A percentile compares a stretch with the other conserved stretches of the same genome.
phyloP scores from a whole-genome alignment of 805 yeast genomes.

The Zygoascus flipseniorum region DNA sequence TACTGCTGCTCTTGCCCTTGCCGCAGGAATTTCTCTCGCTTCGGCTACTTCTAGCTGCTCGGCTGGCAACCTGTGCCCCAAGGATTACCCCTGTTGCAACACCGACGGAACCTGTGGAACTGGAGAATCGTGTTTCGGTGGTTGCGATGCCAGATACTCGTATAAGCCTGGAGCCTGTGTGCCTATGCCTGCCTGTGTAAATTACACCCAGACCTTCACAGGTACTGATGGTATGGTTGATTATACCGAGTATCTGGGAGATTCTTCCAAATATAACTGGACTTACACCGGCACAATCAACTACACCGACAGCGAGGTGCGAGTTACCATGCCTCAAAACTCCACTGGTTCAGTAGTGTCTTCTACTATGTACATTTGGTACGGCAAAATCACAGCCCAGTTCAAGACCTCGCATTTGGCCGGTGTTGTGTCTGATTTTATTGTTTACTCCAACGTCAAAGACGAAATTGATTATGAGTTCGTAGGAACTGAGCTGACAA shows the following conservation, averaged over 20 bases:
- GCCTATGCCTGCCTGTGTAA: conserved; percentile 73
- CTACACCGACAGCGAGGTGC: conserved; percentile 43
- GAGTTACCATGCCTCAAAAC: conserved; percentile 71
- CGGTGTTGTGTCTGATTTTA: conserved; percentile 82
- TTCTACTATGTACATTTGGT: conserved; percentile 76
- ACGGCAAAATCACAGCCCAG: conserved; percentile 66
- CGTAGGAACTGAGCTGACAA: conserved; percentile 63
- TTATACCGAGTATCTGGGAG: conserved; percentile 52
- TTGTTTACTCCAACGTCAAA: conserved; percentile 72
- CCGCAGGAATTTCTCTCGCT: conserved; percentile 17
- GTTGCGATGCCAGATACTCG: conserved; percentile 75
- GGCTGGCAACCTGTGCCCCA: conserved; percentile 56
- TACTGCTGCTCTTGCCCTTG: conserved; percentile 2
- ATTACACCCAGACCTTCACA: conserved; percentile 26
- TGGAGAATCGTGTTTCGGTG: conserved; percentile 72
- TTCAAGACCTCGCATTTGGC: conserved; percentile 63
- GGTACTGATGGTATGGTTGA: conserved; percentile 25
- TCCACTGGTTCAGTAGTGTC: conserved; percentile 74
- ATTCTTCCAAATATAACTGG: conserved; percentile 61
- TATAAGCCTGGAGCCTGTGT: conserved; percentile 62
- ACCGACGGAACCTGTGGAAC: conserved; percentile 74
- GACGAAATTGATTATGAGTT: conserved; percentile 89
- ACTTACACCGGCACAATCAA: conserved; percentile 46
- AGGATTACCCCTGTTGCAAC: conserved; percentile 76
- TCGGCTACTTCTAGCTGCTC: conserved; percentile 38